Evolutionary conservation across 441 rosid species (phyloP).

Genomic region (Populus trichocarpa): DNA sequence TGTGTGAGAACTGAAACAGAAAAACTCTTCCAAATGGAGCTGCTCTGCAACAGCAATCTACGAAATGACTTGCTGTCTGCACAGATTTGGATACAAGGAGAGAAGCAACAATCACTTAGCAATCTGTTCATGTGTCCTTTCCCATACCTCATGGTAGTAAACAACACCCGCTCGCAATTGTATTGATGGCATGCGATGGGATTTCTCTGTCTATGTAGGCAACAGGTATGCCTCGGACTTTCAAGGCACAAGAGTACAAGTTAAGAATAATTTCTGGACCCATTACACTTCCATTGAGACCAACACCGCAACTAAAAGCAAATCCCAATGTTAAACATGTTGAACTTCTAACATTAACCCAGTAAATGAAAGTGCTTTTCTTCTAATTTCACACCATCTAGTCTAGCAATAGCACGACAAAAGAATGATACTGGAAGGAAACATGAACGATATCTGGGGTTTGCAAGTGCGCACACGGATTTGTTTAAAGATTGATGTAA

Average conservation of each 20-base stretch:
- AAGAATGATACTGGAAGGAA: neutral
- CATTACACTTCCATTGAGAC: conserved; percentile 25
- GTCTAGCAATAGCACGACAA: neutral
- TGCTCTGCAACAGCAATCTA: neutral
- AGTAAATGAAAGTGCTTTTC: neutral
- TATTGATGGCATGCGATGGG: conserved; percentile 39
- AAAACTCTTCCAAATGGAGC: neutral
- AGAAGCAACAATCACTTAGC: neutral
- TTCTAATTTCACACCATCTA: neutral
- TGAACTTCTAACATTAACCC: neutral
- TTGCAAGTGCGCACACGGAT: neutral
- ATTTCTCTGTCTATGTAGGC: conserved; percentile 71
- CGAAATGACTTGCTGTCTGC: neutral
- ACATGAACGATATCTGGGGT: neutral
- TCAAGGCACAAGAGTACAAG: conserved; percentile 54
- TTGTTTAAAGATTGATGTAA: neutral
- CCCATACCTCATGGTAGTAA: neutral
- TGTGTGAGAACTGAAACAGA: neutral
- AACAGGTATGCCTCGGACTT: conserved; percentile 50
- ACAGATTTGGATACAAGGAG: neutral
- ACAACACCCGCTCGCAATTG: neutral
- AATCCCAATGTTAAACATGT: neutral
- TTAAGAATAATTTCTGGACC: conserved; percentile 50
- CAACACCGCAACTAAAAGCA: conserved; percentile 39
- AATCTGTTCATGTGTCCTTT: neutral